A percentile compares a stretch with the other conserved stretches of the same genome.
These are phyloP conservation scores for Telopea speciosissima DNA, from an alignment of 177 flowering plant species.

Conservation along the genomic window DNA sequence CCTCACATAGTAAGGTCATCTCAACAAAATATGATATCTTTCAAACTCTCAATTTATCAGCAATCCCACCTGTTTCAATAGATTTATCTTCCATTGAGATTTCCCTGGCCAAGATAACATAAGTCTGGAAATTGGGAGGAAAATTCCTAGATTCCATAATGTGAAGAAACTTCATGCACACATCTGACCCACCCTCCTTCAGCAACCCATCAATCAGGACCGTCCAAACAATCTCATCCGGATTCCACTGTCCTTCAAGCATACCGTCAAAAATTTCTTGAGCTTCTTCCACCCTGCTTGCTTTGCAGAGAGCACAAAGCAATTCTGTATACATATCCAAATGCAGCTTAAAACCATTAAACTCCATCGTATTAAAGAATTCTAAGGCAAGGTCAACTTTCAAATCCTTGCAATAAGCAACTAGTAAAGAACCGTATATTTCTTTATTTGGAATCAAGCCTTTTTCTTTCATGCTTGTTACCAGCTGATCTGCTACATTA, in stretches of 20 bases:
- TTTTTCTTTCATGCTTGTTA: conserved; percentile 42
- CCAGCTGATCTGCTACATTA: conserved; percentile 55
- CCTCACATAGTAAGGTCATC: not conserved
- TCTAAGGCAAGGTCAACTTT: conserved; percentile 53
- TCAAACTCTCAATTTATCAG: conserved; percentile 23
- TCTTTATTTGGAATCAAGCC: conserved; percentile 37
- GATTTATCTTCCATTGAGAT: conserved; percentile 32
- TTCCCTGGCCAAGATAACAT: conserved; percentile 48
- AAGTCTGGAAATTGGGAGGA: conserved; percentile 34
- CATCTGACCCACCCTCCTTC: conserved; percentile 42
- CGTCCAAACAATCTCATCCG: conserved; percentile 80
- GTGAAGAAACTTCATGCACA: conserved; percentile 53
- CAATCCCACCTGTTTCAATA: conserved; percentile 25
- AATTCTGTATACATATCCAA: conserved; percentile 39
- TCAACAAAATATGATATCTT: conserved; percentile 9
- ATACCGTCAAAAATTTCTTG: conserved; percentile 39
- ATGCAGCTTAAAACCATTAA: conserved; percentile 32
- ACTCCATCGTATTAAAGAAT: conserved; percentile 27
- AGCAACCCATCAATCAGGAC: conserved; percentile 67
- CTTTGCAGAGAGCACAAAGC: conserved; percentile 51
- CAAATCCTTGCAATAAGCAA: conserved; percentile 45
- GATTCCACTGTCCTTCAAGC: conserved; percentile 49
- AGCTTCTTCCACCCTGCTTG: conserved; percentile 39
- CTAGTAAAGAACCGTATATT: conserved; percentile 36
- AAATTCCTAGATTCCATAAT: conserved; percentile 49